Percentiles rank a stretch among this genome's conserved stretches.
phyloP scores from a whole-genome alignment of 768 basidiomycete genomes.

The Phanerodontia chrysosporium region DNA sequence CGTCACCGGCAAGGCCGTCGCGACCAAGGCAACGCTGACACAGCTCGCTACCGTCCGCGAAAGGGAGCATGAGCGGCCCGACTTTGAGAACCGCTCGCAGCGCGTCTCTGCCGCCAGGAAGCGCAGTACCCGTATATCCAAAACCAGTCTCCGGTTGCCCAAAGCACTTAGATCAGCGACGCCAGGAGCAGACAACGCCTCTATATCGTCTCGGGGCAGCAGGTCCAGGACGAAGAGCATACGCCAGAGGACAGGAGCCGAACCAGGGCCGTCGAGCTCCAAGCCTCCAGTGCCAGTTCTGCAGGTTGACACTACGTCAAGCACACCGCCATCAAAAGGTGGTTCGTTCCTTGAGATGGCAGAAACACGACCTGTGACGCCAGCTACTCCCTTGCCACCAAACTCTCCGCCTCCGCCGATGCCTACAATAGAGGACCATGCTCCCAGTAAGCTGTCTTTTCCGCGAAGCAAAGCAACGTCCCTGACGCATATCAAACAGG shows the following conservation, averaged over 20 bases:
- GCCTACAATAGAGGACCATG: background rate
- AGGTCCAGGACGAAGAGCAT: slow-evolving; percentile 22
- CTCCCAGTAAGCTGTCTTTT: background rate
- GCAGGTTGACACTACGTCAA: slow-evolving; percentile 10
- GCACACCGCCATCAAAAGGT: slow-evolving; percentile 9
- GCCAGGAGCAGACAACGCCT: slow-evolving; percentile 10
- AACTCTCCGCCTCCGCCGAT: background rate
- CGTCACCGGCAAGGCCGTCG: slow-evolving; percentile 35
- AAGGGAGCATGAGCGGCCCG: background rate
- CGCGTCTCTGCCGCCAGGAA: slow-evolving; percentile 61
- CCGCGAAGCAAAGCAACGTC: background rate
- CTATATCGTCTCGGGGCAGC: slow-evolving; percentile 8
- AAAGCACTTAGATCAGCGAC: slow-evolving; percentile 22
- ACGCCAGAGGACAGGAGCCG: slow-evolving; percentile 11
- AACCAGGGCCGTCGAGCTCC: background rate
- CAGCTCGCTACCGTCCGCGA: slow-evolving; percentile 9
- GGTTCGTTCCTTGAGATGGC: slow-evolving; percentile 25
- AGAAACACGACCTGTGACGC: slow-evolving; percentile 20
- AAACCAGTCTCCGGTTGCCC: slow-evolving; percentile 63
- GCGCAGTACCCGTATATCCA: slow-evolving; percentile 60
- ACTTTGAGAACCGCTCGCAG: slow-evolving; percentile 34
- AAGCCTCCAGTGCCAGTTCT: slow-evolving; percentile 19
- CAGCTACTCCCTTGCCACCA: slow-evolving; percentile 13
- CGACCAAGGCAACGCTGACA: slow-evolving; percentile 31
- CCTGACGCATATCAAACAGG: background rate